Evolutionary conservation across 2,329 filamentous ascomycete genomes (phyloP), one percentile per base, ranked within the genome.

Genomic region (Fusarium continuum): DNA sequence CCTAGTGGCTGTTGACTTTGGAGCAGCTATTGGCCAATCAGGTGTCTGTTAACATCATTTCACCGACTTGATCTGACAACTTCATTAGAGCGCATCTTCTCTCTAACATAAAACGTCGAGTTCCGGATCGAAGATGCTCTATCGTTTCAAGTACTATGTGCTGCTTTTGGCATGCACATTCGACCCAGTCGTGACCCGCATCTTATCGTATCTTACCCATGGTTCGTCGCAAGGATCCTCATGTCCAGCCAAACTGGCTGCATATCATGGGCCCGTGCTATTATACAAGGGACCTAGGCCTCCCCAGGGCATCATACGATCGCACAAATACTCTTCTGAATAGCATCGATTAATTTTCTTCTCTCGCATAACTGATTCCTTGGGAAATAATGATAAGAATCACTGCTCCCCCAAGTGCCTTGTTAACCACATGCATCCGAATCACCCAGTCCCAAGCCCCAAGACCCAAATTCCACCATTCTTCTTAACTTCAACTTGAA

Each of bases 1-100:
- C 48, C 49, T 55, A 54, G 68, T 68, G 66, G 67, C 43, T 67
- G 57, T 65, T 68, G 44, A 56, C 40, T 40, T 38, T 55, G 16
- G 11, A 34, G 28, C 19, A n/a, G 17, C 9, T 31, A 36, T 36
- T 17, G 19, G 22, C 57, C 61, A 58, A 62, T 57, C 56, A 60
- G 32, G 10, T 41, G 48, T 20, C 20, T 17, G 25, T 38, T 14
- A 17, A 61, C 46, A n/a, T 13, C 40, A 31, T 41, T 60, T 38
- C 34, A 61, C 55, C 48, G 56, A 51, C 40, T 61, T 32, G 20
- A 61, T 61, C 40, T 32, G 40, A 60, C 16, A 54, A 28, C 29
- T 25, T 55, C n/a, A 28, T 13, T 25, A 44, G 23, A 48, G 11
- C 9, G 25, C 36, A 34, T 14, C 23, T 19, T 23, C 31, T 61